Base-by-base conservation (phyloP, 768 basidiomycete genomes). In the Kwoniella botswanensis region DNA sequence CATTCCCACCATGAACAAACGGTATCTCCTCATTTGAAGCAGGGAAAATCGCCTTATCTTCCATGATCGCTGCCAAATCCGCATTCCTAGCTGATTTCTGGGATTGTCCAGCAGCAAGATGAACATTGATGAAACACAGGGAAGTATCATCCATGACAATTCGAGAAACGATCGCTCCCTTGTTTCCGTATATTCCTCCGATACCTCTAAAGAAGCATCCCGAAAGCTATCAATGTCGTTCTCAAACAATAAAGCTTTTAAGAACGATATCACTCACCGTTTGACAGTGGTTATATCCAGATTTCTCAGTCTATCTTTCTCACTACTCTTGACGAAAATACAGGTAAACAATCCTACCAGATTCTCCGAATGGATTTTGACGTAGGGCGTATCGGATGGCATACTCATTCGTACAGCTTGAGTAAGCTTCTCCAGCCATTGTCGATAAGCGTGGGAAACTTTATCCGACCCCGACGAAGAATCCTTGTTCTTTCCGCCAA, bases 111-210 rank as follows among this genome's bases (percentile, higher is more conserved):
- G 82, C 85, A n/a, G 95, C 96, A 70, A 99, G 88, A 86, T 99
- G 96, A 74, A 92, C 94, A 84, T 99, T 99, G 85, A 98, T 89
- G 78, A 97, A 91, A 84, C 96, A 98, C 15, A 98, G 81, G 0
- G 93, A 95, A 1, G 94, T 92, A 82, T 98, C 94, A 70, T 94
- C 94, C 56, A 98, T 87, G 7, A 94, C 88, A 71, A 97, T 90
- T 21, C 95, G 54, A 3, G 92, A 88, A n/a, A 94, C 88, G 72
- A 97, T 94, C 0, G 91, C 94, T 10, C 94, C 94, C 89, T 99
- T 98, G 82, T 98, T 98, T 0, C 96, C 96, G 80, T 96, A 96
- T 67, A 91, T 86, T 1, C 94, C 94, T 0, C 91, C 91, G 88
- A 99, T 92, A 1, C 96, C 96, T 17, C 94, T 80, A 35, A 3